phyloP scores from a whole-genome alignment of 2,329 filamentous ascomycete genomes.

The Exserohilum turcica region DNA sequence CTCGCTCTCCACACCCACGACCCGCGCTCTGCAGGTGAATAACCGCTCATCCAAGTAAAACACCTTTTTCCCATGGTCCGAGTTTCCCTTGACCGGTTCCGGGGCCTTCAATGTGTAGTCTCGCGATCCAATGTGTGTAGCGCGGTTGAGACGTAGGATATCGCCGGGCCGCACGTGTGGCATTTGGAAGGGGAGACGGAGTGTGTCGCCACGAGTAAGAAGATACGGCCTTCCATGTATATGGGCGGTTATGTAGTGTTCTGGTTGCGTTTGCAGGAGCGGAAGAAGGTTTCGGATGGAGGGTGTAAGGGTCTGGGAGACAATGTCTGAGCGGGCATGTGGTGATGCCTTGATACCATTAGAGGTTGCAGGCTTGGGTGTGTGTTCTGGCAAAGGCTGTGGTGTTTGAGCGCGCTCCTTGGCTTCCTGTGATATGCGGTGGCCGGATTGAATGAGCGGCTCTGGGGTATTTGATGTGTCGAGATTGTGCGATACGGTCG shows the following conservation, averaged over 20 bases:
- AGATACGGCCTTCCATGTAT: slow-evolving; percentile 82
- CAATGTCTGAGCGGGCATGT: slow-evolving; percentile 30
- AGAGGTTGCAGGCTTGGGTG: slow-evolving; percentile 18
- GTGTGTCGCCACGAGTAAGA: slow-evolving; percentile 63
- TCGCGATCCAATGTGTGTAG: slow-evolving; percentile 78
- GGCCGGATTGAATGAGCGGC: slow-evolving; percentile 57
- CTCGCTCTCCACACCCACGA: slow-evolving; percentile 81
- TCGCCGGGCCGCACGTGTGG: slow-evolving; percentile 70
- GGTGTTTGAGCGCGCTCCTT: slow-evolving; percentile 28
- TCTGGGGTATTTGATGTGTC: slow-evolving; percentile 45
- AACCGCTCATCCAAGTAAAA: slow-evolving; percentile 78
- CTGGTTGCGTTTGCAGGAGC: slow-evolving; percentile 71
- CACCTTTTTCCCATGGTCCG: slow-evolving; percentile 45
- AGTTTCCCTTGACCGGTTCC: slow-evolving; percentile 36
- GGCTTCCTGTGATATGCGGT: slow-evolving; percentile 35
- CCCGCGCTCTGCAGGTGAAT: slow-evolving; percentile 83
- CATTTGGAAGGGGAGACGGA: slow-evolving; percentile 59
- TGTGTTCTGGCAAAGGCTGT: slow-evolving; percentile 20
- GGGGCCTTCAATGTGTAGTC: slow-evolving; percentile 81
- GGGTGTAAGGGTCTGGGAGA: slow-evolving; percentile 54
- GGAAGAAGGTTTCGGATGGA: slow-evolving; percentile 69
- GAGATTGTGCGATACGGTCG: slow-evolving; percentile 49
- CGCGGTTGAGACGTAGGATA: slow-evolving; percentile 84
- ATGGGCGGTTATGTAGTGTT: slow-evolving; percentile 79
- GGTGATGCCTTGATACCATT: slow-evolving; percentile 24